Percentiles rank a stretch among this genome's conserved stretches.
Conservation (phyloP, 768 basidiomycete species). For the Mycena leptocephala region DNA sequence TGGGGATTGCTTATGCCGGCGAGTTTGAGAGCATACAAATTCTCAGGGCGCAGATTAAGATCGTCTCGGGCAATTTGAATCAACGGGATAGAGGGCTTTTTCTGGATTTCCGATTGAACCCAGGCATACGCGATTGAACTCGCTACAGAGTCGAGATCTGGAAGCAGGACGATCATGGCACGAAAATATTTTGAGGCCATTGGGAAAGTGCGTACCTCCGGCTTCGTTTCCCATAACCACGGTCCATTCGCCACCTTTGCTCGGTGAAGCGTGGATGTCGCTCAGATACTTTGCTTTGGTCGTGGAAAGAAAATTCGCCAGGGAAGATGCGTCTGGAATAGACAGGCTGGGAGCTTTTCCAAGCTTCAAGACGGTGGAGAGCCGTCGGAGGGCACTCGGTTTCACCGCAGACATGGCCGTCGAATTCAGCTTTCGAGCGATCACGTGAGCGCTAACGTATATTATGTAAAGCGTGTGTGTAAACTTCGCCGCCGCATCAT, state of each 20-base stretch:
- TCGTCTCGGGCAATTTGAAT: constrained; percentile 79
- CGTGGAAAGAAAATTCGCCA: constrained; percentile 58
- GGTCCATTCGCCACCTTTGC: constrained; percentile 77
- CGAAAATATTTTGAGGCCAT: background rate
- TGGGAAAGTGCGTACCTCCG: constrained; percentile 83
- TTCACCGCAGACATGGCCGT: constrained; percentile 3
- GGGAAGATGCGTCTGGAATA: constrained; percentile 28
- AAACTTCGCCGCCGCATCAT: background rate
- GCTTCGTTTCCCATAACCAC: constrained; percentile 97
- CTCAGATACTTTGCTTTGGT: constrained; percentile 75
- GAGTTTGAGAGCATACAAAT: constrained; percentile 80
- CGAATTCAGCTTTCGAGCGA: background rate
- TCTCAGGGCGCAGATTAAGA: constrained; percentile 89
- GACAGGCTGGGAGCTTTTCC: constrained; percentile 40
- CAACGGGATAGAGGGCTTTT: constrained; percentile 78
- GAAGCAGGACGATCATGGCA: background rate
- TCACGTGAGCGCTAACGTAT: constrained; percentile 34
- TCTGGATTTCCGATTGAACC: constrained; percentile 72
- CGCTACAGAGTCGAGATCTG: constrained; percentile 94
- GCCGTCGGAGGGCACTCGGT: constrained; percentile 44
- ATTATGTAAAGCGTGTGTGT: too few relatives aligned
- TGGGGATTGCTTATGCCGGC: constrained; percentile 68
- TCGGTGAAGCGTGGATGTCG: constrained; percentile 62
- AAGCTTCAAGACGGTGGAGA: constrained; percentile 54
- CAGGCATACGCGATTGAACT: constrained; percentile 90